phyloP scores from a whole-genome alignment of 495 filamentous ascomycete species.

The Arthonia radiata region DNA sequence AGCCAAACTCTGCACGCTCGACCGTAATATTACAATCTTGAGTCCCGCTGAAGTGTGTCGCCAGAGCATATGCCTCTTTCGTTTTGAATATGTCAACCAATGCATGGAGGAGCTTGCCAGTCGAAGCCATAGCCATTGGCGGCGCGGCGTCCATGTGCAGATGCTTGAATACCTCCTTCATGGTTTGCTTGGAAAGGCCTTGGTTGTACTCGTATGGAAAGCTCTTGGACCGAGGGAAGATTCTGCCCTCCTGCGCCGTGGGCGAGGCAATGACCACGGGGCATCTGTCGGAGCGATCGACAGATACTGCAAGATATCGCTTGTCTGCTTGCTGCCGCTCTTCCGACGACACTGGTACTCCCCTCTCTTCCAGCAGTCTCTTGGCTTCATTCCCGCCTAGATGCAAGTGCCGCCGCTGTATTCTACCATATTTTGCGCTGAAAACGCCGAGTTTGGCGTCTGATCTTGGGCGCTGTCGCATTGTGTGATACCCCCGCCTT shows the following conservation, averaged over 20 bases:
- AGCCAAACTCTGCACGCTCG: conserved; percentile 29
- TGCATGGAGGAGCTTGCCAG: conserved; percentile 24
- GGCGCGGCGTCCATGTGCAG: conserved; percentile 22
- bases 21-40: conserved; percentile 16
- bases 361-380: conserved; percentile 19
- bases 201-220: conserved; percentile 37
- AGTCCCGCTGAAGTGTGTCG: conserved; percentile 8
- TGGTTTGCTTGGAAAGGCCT: conserved; percentile 12
- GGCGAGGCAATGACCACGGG: conserved; percentile 46
- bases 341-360: conserved; percentile 21
- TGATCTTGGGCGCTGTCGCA: too few relatives aligned
- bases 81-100: conserved; percentile 36
- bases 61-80: conserved; percentile 35
- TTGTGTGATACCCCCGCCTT: too few relatives aligned
- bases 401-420: too few relatives aligned
- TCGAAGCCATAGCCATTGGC: conserved; percentile 13
- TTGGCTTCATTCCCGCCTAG: conserved; percentile 48
- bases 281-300: conserved; percentile 35
- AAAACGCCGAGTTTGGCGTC: too few relatives aligned
- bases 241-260: conserved; percentile 14
- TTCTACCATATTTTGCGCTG: too few relatives aligned
- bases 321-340: conserved; percentile 15
- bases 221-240: conserved; percentile 16
- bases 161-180: conserved; percentile 21
- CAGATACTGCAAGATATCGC: conserved; percentile 30